Evolutionary conservation across 371 early-diverging fungal genomes (phyloP).

Genomic region (Mucor piriformis): DNA sequence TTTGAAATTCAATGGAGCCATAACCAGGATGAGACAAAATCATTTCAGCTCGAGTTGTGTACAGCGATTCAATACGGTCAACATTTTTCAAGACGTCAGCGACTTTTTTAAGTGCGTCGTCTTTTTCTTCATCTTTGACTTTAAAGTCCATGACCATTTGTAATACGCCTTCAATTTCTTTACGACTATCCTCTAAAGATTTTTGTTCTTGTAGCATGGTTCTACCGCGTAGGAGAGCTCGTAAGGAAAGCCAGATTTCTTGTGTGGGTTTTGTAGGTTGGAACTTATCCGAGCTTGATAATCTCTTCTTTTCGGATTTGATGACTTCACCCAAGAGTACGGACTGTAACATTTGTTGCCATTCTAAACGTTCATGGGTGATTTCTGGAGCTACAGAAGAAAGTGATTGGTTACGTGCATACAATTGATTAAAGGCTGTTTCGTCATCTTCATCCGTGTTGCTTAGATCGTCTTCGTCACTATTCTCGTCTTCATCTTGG

Average conservation of each 20-base stretch:
- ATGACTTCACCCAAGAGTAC: constrained; percentile 86
- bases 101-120: constrained; percentile 61
- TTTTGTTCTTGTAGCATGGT: constrained; percentile 68
- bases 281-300: constrained; percentile 60
- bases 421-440: constrained; percentile 36
- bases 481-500: constrained; percentile 28
- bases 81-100: constrained; percentile 72
- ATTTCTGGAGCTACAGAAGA: constrained; percentile 53
- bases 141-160: constrained; percentile 69
- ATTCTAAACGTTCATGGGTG: constrained; percentile 74
- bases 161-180: constrained; percentile 64
- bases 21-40: constrained; percentile 72
- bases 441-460: constrained; percentile 37
- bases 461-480: constrained; percentile 37
- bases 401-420: constrained; percentile 39
- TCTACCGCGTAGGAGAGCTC: constrained; percentile 68
- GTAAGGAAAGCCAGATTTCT: constrained; percentile 79
- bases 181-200: constrained; percentile 68
- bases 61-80: constrained; percentile 77
- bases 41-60: constrained; percentile 72
- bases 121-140: constrained; percentile 47
- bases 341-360: constrained; percentile 86
- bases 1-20: constrained; percentile 69
- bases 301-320: constrained; percentile 78
- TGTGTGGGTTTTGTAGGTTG: constrained; percentile 56